phyloP scores from a whole-genome alignment of 208 protist genomes.

The Acanthamoeba triangularis region DNA sequence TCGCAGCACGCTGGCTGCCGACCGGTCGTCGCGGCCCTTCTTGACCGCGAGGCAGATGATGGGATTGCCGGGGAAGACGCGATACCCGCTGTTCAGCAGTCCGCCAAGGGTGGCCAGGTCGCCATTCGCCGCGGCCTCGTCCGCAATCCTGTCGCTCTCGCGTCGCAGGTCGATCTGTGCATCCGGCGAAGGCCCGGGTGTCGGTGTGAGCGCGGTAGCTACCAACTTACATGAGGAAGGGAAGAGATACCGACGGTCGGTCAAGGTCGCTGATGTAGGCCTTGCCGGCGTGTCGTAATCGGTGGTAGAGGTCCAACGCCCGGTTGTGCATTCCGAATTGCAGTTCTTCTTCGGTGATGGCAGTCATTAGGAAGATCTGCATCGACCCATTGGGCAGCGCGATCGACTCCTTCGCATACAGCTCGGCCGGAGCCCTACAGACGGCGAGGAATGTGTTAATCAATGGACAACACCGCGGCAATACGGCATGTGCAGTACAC shows the following conservation, averaged over 20 bases:
- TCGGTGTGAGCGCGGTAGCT: too few species aligned
- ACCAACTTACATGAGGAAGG: not conserved
- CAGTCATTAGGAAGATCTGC: slow-evolving; percentile 14
- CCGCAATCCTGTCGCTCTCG: slow-evolving; percentile 21
- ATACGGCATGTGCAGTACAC: not conserved
- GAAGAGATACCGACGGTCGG: not conserved
- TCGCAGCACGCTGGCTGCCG: slow-evolving; percentile 17
- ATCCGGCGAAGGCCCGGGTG: not conserved
- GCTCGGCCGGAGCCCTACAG: not conserved
- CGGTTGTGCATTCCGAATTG: slow-evolving; percentile 47
- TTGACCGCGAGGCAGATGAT: slow-evolving; percentile 45
- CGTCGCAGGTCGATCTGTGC: not conserved
- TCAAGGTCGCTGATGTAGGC: slow-evolving; percentile 36
- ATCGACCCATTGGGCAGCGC: slow-evolving; percentile 20
- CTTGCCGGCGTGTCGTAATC: slow-evolving; percentile 29
- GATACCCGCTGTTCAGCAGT: not conserved
- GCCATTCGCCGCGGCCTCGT: slow-evolving; percentile 18
- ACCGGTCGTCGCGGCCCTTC: slow-evolving; percentile 36
- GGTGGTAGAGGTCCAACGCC: slow-evolving; percentile 35
- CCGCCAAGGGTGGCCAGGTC: slow-evolving; percentile 4
- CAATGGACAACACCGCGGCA: not conserved
- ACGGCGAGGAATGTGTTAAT: too few species aligned
- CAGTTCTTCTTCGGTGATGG: slow-evolving; percentile 40
- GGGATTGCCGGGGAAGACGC: slow-evolving; percentile 28
- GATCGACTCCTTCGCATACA: not conserved